Percentiles rank a stretch among this genome's conserved stretches.
These are phyloP conservation scores for Cyclostephanos tholiformis DNA, from an alignment of 108 stramenopile species.

Conservation along the genomic window DNA sequence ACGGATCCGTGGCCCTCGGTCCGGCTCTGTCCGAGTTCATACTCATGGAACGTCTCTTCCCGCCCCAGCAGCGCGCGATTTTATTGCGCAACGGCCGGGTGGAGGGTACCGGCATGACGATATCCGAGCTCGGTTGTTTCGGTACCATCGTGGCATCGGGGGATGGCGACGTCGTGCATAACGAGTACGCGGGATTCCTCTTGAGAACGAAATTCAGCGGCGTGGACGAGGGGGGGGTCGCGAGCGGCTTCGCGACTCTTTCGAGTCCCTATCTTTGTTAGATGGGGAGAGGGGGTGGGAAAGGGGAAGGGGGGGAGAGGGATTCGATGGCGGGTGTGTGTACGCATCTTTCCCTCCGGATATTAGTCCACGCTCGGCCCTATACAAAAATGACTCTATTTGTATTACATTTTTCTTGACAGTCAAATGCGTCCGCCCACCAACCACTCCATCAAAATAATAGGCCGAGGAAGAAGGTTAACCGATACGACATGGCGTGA, in stretches of 20 bases:
- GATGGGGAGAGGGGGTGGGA: too few species aligned
- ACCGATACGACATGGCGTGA: too few species aligned
- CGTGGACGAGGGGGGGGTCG: slow-evolving; percentile 90
- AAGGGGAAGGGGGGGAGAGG: too few species aligned
- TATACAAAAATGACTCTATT: too few species aligned
- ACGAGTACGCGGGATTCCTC: slow-evolving; percentile 77
- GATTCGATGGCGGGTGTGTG: too few species aligned
- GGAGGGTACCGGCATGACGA: slow-evolving; percentile 73
- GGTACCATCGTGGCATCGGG: slow-evolving; percentile 59
- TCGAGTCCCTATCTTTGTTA: slow-evolving; percentile 85
- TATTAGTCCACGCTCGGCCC: too few species aligned
- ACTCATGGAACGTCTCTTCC: slow-evolving; percentile 86
- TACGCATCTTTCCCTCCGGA: too few species aligned
- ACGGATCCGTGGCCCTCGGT: slow-evolving; percentile 26
- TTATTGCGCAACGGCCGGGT: slow-evolving; percentile 72
- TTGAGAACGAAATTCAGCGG: slow-evolving; percentile 84
- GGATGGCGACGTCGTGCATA: slow-evolving; percentile 66
- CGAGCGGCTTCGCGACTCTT: slow-evolving; percentile 83
- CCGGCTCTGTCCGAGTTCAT: slow-evolving; percentile 76
- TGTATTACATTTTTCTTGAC: too few species aligned
- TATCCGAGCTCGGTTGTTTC: slow-evolving; percentile 84
- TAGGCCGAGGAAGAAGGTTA: too few species aligned
- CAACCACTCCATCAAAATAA: too few species aligned
- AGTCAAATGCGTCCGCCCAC: too few species aligned
- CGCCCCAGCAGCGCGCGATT: slow-evolving; percentile 74